Base-by-base conservation (phyloP, 1,284 basidiomycete genomes). In the Takashimella tepidaria region DNA sequence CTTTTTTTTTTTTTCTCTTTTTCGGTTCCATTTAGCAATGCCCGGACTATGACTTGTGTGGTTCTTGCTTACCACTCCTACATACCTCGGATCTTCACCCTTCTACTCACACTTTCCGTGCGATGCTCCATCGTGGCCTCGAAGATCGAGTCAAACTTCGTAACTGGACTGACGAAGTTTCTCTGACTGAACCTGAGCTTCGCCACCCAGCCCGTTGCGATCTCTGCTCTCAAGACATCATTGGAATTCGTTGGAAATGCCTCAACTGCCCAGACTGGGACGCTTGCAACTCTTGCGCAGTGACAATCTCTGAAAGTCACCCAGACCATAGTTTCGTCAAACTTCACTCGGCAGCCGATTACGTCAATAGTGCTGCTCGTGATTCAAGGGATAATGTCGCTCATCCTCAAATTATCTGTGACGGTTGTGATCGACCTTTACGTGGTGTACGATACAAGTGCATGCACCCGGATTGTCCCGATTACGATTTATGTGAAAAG, bases 401-500 rank as follows among this genome's bases (percentile, higher is more conserved):
- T 27, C 74, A 76, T 57, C 62, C 67, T 10, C 50, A 62, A 49
- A 60, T 73, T 40, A 53, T 73, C 25, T 76, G 74, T 50, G 72
- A 74, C 48, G 70, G 69, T 2, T 76, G 74, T 60, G 61, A 74
- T 53, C 44, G 54, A 12, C 55, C 53, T 16, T 68, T 76, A 49
- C 56, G 55, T 23, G 72, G 74, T 4, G 50, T 60, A 0, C 59
- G 76, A 20, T 77, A 68, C 71, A 77, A 89, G 85, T 93, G 90
- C 74, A 69, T 74, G 82, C 86, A 92, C 70, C 81, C 84, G 16
- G 74, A 79, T 16, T 93, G 91, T 73, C 80, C 81, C 1, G 88
- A 93, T 74, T 92, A 85, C 62, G 90, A 93, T 65, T 79, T 93
- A 16, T 93, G 90, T 75, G 81, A 82, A 61, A 75, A 77, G 54